A percentile compares a stretch with the other conserved stretches of the same genome.
These are phyloP conservation scores for Ceratocystis lukuohia DNA, from an alignment of 2,329 filamentous ascomycete genomes.

Conservation along the genomic window DNA sequence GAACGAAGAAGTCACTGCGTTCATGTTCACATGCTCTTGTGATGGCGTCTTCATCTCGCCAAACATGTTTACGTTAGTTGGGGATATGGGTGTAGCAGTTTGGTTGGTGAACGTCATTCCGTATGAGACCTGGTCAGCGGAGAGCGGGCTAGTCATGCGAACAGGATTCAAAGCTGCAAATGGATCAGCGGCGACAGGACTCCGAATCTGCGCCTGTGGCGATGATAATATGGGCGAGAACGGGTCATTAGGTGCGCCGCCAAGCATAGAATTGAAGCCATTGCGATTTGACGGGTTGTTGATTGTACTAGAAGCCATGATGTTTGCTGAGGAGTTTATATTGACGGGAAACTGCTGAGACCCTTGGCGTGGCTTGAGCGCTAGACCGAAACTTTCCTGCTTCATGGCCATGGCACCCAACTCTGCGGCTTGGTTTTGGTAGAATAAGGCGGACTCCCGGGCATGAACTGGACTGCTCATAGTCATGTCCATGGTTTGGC, in stretches of 20 bases:
- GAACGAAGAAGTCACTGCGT: conserved; percentile 4
- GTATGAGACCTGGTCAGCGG: conserved; percentile 10
- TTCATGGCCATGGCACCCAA: conserved; percentile 5
- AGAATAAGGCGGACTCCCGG: conserved; percentile 3
- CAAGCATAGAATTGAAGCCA: conserved; percentile 8
- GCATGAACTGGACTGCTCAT: conserved; percentile 4
- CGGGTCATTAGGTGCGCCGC: background rate
- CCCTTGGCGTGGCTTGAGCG: conserved; percentile 2
- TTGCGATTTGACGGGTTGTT: background rate
- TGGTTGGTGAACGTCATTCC: background rate
- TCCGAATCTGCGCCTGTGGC: conserved; percentile 5
- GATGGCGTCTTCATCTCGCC: background rate
- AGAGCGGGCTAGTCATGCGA: conserved; percentile 8
- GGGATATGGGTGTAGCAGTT: background rate
- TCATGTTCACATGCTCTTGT: background rate
- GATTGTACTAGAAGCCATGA: conserved; percentile 14
- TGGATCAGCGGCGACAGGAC: conserved; percentile 1
- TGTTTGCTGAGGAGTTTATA: background rate
- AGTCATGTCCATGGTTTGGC: background rate
- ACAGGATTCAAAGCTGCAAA: conserved; percentile 11
- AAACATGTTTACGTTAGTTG: background rate
- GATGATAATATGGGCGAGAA: conserved; percentile 15
- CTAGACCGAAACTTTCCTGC: background rate
- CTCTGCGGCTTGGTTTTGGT: conserved; percentile 5
- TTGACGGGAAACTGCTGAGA: background rate